Base-by-base conservation (phyloP, 345 rosid species). In the Pseudoturritis turrita region DNA sequence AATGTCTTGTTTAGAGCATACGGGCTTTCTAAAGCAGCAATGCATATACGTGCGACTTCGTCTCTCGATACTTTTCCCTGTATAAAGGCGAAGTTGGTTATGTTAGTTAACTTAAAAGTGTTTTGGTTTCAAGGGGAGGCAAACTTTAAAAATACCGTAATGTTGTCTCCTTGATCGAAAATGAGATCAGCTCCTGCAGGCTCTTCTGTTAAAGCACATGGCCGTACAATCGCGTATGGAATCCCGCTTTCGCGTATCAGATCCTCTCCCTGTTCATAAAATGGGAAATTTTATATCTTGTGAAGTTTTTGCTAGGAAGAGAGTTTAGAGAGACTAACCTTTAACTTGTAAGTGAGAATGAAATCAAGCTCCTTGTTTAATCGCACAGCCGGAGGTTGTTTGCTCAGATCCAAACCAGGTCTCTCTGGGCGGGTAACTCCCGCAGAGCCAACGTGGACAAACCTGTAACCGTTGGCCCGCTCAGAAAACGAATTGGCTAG, bases 141-240 rank as follows among this genome's bases (percentile, higher is more conserved):
- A 7, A 29, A 11, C 8, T 18, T 41, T 28, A n/a, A 41, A 18
- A 36, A 33, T 84, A 94, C 98, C 75, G 82, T 89, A 50, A 91
- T 86, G 74, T 89, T 85, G 84, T 91, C 98, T 78, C 97, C 97
- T 83, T 91, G 97, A 58, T 91, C 95, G 29, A 94, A 91, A 37
- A 94, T 85, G 72, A 94, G 95, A 75, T 89, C 92, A 17, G 96
- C 97, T 65, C 96, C 98, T 8, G 97, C 96, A 71, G 98, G 98
- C 79, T 91, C 98, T 81, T 91, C 96, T 13, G 98, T 91, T 69
- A 94, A 75, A 35, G 96, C 97, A 56, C 97, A 89, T 36, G 98
- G 96, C 81, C 98, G 81, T 51, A 94, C 87, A 70, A 94, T 94
- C 19, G 96, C 74, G 65, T 75, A 91, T 7, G 97, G 97, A 23